Evolutionary conservation across 176 grass and related monocot genomes (phyloP).

Genomic region (Dendrocalamus sinicus): DNA sequence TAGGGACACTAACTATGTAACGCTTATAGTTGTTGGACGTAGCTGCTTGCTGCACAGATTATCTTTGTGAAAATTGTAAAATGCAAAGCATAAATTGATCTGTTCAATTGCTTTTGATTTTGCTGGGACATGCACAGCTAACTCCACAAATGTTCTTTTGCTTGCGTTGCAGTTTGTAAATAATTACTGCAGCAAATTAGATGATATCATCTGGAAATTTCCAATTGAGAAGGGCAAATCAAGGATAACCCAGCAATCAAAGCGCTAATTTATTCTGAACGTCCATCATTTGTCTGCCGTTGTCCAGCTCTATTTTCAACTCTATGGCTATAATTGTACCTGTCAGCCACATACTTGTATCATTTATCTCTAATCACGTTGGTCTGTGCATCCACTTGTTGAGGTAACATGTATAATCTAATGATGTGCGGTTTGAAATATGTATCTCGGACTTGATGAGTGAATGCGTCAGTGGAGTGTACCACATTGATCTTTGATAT

Average conservation of each 20-base stretch:
- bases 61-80: constrained; percentile 16
- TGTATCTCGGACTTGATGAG: background rate
- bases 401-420: constrained; percentile 31
- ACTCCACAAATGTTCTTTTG: constrained; percentile 18
- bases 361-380: background rate
- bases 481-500: constrained; percentile 23
- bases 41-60: constrained; percentile 19
- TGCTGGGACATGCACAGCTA: constrained; percentile 26
- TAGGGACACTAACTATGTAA: background rate
- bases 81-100: constrained; percentile 6
- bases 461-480: constrained; percentile 1
- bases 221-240: constrained; percentile 73
- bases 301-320: constrained; percentile 6
- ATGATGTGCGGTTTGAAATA: background rate
- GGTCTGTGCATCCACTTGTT: constrained; percentile 21
- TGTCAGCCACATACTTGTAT: background rate
- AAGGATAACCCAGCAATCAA: constrained; percentile 52
- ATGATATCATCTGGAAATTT: constrained; percentile 88
- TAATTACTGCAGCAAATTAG: constrained; percentile 83
- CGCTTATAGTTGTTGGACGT: constrained; percentile 13
- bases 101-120: constrained; percentile 33
- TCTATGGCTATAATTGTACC: background rate
- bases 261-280: constrained; percentile 34
- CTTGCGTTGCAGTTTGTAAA: constrained; percentile 68
- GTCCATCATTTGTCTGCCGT: background rate